Base-by-base conservation (phyloP, 345 rosid genomes). In the Hypericum perforatum region DNA sequence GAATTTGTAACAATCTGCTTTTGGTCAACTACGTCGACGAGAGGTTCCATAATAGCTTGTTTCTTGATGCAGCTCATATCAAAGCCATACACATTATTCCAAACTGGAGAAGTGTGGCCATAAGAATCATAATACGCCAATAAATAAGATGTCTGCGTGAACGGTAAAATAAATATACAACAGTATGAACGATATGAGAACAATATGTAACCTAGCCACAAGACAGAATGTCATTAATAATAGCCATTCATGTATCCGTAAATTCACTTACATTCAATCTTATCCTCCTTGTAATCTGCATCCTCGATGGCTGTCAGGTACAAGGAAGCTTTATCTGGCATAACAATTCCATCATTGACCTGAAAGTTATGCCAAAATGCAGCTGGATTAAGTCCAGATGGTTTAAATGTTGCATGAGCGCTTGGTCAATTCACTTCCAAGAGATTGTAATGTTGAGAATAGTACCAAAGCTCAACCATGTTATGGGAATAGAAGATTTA, bases 61-160 rank as follows among this genome's bases (percentile, higher is more conserved):
- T 81, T 86, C 91, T 94, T 94, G 74, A 94, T 86, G 79, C 99
- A 89, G 70, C 84, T 82, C 99, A 89, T 94, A 73, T 94, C 80
- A 57, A 94, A 94, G 64, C 92, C 95, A 63, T 89, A 94, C 40
- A 94, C 97, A 58, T 67, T 77, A 68, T 86, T 79, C 99, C 97
- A 89, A 65, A 89, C 97, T 94, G 79, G 41, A 60, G 47, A 11
- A 40, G 62, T 46, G 37, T 32, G 37, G 53, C 8, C 43, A 51
- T 15, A 8, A n/a, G 39, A 7, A 41, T 14, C 37, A 54, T 8
- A 36, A 49, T 15, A 50, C 11, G 44, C 9, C 43, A n/a, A 51
- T 16, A 49, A 29, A 32, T 11, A 58, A 66, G 59, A 53, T 45
- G 32, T 22, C 32, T 4, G 4, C 4, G 32, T 22, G 32, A 22